A percentile compares a stretch with the other conserved stretches of the same genome.
These are phyloP conservation scores for Globisporangium camurandrum DNA, from an alignment of 352 stramenopile species.

Conservation along the genomic window DNA sequence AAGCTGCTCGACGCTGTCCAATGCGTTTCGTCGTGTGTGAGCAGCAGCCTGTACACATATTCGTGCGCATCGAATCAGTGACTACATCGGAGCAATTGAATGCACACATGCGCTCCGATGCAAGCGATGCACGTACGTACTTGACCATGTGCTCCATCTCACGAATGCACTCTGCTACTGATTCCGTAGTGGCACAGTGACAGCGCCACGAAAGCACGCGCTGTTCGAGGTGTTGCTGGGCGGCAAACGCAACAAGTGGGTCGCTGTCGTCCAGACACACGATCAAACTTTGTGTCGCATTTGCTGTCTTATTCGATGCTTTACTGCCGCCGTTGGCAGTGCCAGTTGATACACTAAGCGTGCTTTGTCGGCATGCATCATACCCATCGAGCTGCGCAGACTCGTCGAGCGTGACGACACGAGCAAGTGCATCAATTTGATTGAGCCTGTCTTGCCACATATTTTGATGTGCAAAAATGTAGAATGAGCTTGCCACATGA, in stretches of 20 bases:
- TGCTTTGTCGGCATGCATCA: not conserved
- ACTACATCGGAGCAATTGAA: not conserved
- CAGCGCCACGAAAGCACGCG: not conserved
- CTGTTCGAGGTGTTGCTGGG: conserved; percentile 14
- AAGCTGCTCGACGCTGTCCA: conserved; percentile 19
- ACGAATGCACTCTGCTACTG: not conserved
- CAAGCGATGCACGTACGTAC: conserved; percentile 5
- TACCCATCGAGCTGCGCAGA: not conserved
- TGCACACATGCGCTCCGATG: not conserved
- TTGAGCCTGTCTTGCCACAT: conserved; percentile 4
- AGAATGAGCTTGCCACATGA: too few species aligned
- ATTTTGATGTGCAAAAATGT: too few species aligned
- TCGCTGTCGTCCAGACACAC: conserved; percentile 22
- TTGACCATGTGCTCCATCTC: conserved; percentile 1
- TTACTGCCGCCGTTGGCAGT: not conserved
- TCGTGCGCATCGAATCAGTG: not conserved
- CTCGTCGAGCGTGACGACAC: not conserved
- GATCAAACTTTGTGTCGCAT: conserved; percentile 9
- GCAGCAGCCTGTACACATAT: not conserved
- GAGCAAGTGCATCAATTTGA: conserved; percentile 1
- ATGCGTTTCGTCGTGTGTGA: not conserved
- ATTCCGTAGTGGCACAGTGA: not conserved
- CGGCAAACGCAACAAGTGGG: conserved; percentile 32
- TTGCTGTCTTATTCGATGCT: not conserved
- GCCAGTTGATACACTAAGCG: not conserved